A percentile compares a stretch with the other conserved stretches of the same genome.
Evolutionary conservation across 2,329 filamentous ascomycete genomes (phyloP).

Genomic region (Coniochaeta prunicola): DNA sequence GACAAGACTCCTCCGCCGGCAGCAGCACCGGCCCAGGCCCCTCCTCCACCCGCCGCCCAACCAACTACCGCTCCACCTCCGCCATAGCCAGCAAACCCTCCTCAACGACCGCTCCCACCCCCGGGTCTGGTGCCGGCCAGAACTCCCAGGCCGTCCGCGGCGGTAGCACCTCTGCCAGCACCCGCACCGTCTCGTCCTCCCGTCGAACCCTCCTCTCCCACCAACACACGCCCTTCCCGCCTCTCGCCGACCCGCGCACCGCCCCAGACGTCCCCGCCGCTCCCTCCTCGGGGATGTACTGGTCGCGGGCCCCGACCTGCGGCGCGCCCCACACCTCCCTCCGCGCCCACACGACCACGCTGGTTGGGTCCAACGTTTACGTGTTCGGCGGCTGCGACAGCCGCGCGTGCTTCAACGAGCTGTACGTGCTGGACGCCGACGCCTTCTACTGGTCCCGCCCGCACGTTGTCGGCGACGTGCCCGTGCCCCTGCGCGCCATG

Average conservation of each 20-base stretch:
- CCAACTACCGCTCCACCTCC: slow-evolving; percentile 45
- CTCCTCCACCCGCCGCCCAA: slow-evolving; percentile 30
- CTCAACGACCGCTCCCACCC: slow-evolving; percentile 15
- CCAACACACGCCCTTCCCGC: slow-evolving; percentile 41
- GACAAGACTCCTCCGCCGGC: slow-evolving; percentile 16
- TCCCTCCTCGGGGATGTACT: slow-evolving; percentile 66
- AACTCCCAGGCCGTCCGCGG: slow-evolving; percentile 25
- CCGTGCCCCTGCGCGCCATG: slow-evolving; percentile 61
- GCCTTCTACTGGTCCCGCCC: slow-evolving; percentile 63
- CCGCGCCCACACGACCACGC: slow-evolving; percentile 59
- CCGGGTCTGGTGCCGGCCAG: slow-evolving; percentile 21
- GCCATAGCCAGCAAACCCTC: slow-evolving; percentile 33
- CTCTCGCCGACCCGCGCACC: slow-evolving; percentile 47
- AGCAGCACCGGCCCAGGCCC: slow-evolving; percentile 18
- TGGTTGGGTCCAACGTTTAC: slow-evolving; percentile 60
- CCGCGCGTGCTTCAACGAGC: slow-evolving; percentile 59
- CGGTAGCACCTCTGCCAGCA: slow-evolving; percentile 8
- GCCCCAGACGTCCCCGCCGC: slow-evolving; percentile 54
- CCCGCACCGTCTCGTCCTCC: neutral
- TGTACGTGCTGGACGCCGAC: slow-evolving; percentile 64
- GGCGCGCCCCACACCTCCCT: slow-evolving; percentile 54
- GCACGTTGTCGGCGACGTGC: slow-evolving; percentile 57
- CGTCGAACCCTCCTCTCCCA: slow-evolving; percentile 1
- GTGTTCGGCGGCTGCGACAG: slow-evolving; percentile 64
- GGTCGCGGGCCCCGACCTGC: slow-evolving; percentile 59